These are phyloP conservation scores for Conidiobolus incongruus DNA, from an alignment of 371 early-diverging fungal genomes.

Conservation along the genomic window DNA sequence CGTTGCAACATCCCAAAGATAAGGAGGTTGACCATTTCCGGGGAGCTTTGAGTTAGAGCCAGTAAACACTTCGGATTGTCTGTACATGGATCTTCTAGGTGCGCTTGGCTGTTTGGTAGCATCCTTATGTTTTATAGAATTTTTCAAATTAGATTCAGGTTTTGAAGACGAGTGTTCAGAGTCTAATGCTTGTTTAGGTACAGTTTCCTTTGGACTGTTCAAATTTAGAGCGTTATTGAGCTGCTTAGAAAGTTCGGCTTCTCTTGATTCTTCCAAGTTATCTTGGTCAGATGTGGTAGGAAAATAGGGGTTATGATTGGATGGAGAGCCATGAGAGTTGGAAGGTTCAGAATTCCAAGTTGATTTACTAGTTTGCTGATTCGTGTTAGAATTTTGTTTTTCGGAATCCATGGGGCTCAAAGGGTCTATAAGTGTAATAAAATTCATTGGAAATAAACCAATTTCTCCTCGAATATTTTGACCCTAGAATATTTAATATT, in stretches of 20 bases:
- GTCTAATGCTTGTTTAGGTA: no score
- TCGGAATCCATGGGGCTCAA: neutral
- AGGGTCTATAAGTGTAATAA: constrained; percentile 16
- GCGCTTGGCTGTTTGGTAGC: neutral
- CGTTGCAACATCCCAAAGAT: constrained; percentile 26
- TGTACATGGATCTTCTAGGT: constrained; percentile 1
- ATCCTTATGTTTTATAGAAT: no score
- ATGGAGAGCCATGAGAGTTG: no score
- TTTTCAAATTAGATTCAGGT: no score
- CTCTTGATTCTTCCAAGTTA: no score
- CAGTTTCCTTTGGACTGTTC: no score
- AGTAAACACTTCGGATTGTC: neutral
- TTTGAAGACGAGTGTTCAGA: no score
- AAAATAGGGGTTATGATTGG: neutral
- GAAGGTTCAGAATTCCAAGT: neutral
- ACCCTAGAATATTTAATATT: constrained; percentile 15
- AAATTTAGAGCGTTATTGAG: no score
- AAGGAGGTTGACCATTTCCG: constrained; percentile 10
- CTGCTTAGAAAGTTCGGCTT: no score
- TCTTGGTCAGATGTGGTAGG: no score
- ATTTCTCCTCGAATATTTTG: constrained; percentile 24
- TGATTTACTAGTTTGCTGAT: neutral
- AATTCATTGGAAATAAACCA: constrained; percentile 45
- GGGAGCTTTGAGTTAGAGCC: neutral
- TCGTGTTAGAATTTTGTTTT: neutral